phyloP scores from a whole-genome alignment of 2,329 filamentous ascomycete genomes.

The Pseudogymnoascus sp. region DNA sequence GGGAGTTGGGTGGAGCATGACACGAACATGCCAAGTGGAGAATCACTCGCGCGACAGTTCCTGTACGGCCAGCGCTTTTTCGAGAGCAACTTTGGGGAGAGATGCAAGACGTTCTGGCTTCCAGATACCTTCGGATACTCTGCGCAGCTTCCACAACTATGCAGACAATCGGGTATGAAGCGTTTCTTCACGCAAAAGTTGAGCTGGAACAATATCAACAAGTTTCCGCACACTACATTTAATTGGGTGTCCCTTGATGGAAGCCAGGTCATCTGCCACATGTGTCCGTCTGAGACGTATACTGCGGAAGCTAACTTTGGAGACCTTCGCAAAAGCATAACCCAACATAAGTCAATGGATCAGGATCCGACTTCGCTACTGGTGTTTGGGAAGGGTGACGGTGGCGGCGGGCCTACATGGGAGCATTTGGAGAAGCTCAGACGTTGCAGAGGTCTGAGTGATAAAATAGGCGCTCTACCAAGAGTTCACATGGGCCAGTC shows the following conservation, averaged over 20 bases:
- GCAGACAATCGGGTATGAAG: conserved; percentile 88
- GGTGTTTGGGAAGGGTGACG: conserved; percentile 94
- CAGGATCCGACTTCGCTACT: conserved; percentile 85
- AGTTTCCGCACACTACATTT: conserved; percentile 96
- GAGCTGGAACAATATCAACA: conserved; percentile 99
- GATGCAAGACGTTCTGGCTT: conserved; percentile 91
- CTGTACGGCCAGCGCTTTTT: conserved; percentile 94
- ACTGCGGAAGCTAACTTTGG: conserved; percentile 92
- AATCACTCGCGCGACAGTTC: conserved; percentile 90
- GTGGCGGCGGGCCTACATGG: conserved; percentile 89
- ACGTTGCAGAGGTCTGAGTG: conserved; percentile 82
- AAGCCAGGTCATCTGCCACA: conserved; percentile 94
- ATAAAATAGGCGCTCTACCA: conserved; percentile 75
- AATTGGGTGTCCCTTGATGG: conserved; percentile 97
- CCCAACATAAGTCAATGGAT: conserved; percentile 91
- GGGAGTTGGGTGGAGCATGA: conserved; percentile 99
- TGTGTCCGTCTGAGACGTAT: conserved; percentile 93
- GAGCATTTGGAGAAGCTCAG: conserved; percentile 92
- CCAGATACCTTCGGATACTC: conserved; percentile 98
- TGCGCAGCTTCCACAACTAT: conserved; percentile 86
- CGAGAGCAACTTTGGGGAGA: conserved; percentile 81
- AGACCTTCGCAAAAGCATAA: conserved; percentile 81
- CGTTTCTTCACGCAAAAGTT: conserved; percentile 97
- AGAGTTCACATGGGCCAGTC: conserved; percentile 82
- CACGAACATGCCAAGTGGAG: conserved; percentile 92